Evolutionary conservation across 495 filamentous ascomycete species (phyloP), one percentile per base, ranked within the genome.

Genomic region (Neurospora sp.): DNA sequence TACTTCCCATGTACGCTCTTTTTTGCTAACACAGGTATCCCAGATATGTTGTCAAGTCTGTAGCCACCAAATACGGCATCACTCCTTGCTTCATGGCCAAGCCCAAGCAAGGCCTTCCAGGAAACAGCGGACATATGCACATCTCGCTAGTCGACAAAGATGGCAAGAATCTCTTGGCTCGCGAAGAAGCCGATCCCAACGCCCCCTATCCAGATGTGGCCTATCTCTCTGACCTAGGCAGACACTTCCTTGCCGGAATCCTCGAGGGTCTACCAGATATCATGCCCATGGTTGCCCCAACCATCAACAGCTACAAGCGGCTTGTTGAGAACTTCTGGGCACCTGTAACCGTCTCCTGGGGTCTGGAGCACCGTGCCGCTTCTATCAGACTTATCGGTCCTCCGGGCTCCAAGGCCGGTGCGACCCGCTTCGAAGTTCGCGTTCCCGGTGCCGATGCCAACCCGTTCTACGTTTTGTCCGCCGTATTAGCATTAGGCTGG

Each of bases 71-170:
- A 79, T 91, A 93, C 82, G 94, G 93, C 62, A 97, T 98, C 77
- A 97, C 93, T 0, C 96, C 96, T 1, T 95, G 93, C 80, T 99
- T 99, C 84, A 99, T 99, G 96, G 96, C 96, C n/a, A 99, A 98
- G 80, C 96, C 96, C 5, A 89, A 91, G 62, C 88, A 96, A 77
- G 93, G 93, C 0, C 83, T 98, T 0, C 96, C 96, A 0, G 96
- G 96, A 10, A 98, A 97, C 80, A 93, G 90, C 62, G 96, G 96
- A 2, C 96, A 99, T 81, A 96, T 97, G 88, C 96, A 99, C 79
- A 79, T 98, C 74, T 97, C 94, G 0, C 79, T 96, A 39, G 89
- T 93, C 14, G 90, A 92, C 76, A 84, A 87, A 46, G 79, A 85
- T 23, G 88, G 90, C 60, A 91, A 90, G 76, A 98, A 98, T 76